Evolutionary conservation across 2,329 filamentous ascomycete species (phyloP), one percentile per base, ranked within the genome.

Genomic region (Alternaria sp.): DNA sequence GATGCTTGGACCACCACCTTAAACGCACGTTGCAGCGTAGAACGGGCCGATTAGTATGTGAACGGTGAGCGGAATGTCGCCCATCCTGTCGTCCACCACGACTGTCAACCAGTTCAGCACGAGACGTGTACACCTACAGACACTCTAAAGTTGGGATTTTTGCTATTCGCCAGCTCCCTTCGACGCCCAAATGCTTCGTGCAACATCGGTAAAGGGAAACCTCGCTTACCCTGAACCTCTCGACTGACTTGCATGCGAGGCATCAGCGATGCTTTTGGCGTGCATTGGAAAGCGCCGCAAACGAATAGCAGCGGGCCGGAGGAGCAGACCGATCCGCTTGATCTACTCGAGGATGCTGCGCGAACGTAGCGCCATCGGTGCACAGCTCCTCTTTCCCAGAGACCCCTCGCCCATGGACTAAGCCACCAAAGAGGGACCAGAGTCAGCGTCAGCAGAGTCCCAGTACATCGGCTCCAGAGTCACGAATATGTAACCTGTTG

Each of bases 331-430:
- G 46, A 45, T 48, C 50, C 36, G 50, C 58, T 44, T 26, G 58
- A 58, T 61, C 58, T 42, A 26, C 50, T 49, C 56, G 51, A 31
- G 44, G 44, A 50, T 54, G 37, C 14, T 55, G 55, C 55, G 50
- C 34, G 40, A 51, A 46, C 48, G 40, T 29, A 29, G 37, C 37
- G 54, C 54, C 54, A 46, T 39, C 23, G 42, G 42, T 44, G 42
- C 40, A 36, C 36, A 23, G 49, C 49, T 46, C 45, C 45, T 41
- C 37, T 42, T 28, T 51, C 36, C n/a, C 21, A 26, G 28, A 48
- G 40, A 45, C 40, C 51, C 51, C 51, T 48, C 41, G 33, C 33
- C 41, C 51, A 48, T 54, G 34, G 17, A 41, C 49, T 26, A 29
- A 23, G 49, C 49, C 28, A 31, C 49, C 33, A 51, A 51, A 36